phyloP scores from a whole-genome alignment of 768 basidiomycete species.

The Chiua virens region DNA sequence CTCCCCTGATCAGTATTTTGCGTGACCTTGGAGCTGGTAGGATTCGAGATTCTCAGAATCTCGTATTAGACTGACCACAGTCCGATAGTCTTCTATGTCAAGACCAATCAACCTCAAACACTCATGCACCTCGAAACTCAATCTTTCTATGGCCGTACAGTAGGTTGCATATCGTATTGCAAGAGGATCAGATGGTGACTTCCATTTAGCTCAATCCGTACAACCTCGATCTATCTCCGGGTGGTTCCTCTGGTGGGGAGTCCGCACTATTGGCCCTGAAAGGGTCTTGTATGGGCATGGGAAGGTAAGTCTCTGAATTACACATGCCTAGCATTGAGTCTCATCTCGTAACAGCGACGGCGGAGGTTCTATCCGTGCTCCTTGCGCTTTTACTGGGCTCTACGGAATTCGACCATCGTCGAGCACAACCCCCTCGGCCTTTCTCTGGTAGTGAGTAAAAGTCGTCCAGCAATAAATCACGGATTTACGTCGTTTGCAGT shows the following conservation, averaged over 20 bases:
- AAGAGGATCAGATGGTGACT: not conserved
- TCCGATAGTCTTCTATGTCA: slow-evolving; percentile 41
- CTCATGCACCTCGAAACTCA: slow-evolving; percentile 40
- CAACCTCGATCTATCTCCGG: slow-evolving; percentile 43
- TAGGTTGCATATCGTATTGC: not conserved
- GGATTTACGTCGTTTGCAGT: slow-evolving; percentile 16
- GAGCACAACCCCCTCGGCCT: slow-evolving; percentile 27
- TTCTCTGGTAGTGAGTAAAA: slow-evolving; percentile 21
- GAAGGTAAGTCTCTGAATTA: slow-evolving; percentile 30
- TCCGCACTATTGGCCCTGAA: slow-evolving; percentile 46
- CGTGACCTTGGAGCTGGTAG: slow-evolving; percentile 43
- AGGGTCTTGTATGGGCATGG: slow-evolving; percentile 46
- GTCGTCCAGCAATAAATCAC: not conserved
- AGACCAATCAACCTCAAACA: slow-evolving; percentile 44
- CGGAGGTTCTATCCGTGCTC: slow-evolving; percentile 43
- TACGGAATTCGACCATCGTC: slow-evolving; percentile 43
- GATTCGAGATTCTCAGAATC: not conserved
- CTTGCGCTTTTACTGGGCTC: slow-evolving; percentile 36
- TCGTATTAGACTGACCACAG: slow-evolving; percentile 5
- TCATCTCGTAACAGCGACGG: slow-evolving; percentile 19
- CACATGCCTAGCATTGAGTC: not conserved
- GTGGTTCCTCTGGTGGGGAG: slow-evolving; percentile 58
- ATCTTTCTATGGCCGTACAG: slow-evolving; percentile 35
- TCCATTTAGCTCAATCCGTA: slow-evolving; percentile 42
- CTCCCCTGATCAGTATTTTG: slow-evolving; percentile 35